Evolutionary conservation across 768 basidiomycete genomes (phyloP), one percentile per base, ranked within the genome.

Genomic region (Mrakia gelida): DNA sequence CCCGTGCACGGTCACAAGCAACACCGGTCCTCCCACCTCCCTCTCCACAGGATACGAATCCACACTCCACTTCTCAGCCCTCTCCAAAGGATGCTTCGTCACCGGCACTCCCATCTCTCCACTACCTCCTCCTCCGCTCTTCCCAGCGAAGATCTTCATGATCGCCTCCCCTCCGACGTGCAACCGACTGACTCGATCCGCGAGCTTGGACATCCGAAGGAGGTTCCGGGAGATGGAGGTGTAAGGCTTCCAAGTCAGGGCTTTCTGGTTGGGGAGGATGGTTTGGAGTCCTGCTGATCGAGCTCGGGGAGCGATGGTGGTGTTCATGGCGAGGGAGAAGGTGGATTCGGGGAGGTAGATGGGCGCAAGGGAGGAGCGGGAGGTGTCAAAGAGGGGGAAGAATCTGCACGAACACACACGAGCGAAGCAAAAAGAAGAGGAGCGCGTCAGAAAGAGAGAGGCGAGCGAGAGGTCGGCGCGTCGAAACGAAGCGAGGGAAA

Each of bases 261-360:
- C 92, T 79, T 88, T 88, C 84, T 96, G 94, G 82, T 95, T 91
- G 15, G 94, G 93, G 84, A 94, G 73, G 30, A 73, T 67, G 18
- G 70, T 86, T 18, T 54, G 26, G 26, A 73, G 67, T 32, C 71
- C 71, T 45, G 52, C 49, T 7, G 59, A 43, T 15, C 92, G 88
- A 0, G 93, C 92, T 23, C 95, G 91, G 10, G 87, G 83, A 6
- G 93, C 93, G 79, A 95, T 92, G 9, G 88, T 83, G 1, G 95
- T 95, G 83, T 95, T 95, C 81, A 89, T 89, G 28, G 91, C 92
- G 83, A 91, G 92, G 0, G 95, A 97, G 83, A 98, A 95, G 11
- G 94, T 95, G n/a, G 95, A 92, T 16, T 88, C 85, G 0, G 92
- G 89, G 78, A 92, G 89, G 83, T 98, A 99, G 28, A 88, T 93